These are phyloP conservation scores for Lasiodiplodia hormozganensis DNA, from an alignment of 2,329 filamentous ascomycete species.

Conservation along the genomic window DNA sequence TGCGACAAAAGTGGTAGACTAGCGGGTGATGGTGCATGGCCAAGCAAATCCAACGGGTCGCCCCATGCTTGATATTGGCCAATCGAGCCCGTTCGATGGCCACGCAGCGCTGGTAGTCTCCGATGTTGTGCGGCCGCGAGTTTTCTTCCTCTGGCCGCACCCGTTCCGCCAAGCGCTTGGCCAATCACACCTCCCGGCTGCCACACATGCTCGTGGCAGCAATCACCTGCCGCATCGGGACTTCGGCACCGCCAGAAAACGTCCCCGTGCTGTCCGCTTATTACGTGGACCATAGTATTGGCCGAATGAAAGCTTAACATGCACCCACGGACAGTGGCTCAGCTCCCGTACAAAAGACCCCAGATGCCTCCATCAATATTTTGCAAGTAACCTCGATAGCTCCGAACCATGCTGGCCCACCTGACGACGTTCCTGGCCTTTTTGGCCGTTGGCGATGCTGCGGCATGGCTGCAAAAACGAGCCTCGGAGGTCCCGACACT, in stretches of 20 bases:
- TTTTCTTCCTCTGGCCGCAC: background rate
- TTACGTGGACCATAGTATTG: background rate
- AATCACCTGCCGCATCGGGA: constrained; percentile 8
- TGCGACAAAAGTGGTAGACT: background rate
- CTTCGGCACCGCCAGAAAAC: background rate
- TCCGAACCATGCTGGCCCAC: constrained; percentile 6
- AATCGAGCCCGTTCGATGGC: background rate
- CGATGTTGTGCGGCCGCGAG: background rate
- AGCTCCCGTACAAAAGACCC: background rate
- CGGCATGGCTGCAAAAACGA: background rate
- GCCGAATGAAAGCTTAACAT: background rate
- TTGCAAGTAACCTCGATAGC: background rate
- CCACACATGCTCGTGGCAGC: constrained; percentile 9
- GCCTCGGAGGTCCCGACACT: background rate
- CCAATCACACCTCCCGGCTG: constrained; percentile 3
- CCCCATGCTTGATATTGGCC: constrained; percentile 8
- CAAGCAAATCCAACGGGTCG: background rate
- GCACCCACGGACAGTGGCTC: background rate
- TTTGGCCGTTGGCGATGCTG: constrained; percentile 2
- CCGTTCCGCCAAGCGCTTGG: background rate
- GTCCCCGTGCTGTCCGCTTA: constrained; percentile 13
- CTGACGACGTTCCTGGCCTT: background rate
- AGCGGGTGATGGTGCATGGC: background rate
- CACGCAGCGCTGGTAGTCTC: background rate
- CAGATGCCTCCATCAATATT: background rate